phyloP scores from a whole-genome alignment of 352 stramenopile species.

The Pythium biforme region DNA sequence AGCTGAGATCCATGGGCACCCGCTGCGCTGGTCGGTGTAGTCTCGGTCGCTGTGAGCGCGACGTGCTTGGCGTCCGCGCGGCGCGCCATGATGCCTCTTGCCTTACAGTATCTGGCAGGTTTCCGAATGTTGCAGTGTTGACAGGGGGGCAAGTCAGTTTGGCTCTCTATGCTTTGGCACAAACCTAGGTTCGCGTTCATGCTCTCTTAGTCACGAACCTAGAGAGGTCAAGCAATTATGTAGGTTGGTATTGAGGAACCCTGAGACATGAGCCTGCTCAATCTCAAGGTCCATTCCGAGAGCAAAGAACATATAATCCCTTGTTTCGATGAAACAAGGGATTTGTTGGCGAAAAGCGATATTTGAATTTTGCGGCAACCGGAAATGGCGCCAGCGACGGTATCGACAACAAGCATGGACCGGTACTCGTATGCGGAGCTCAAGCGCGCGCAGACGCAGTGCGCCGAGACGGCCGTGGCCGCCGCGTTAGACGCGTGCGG shows the following conservation, averaged over 20 bases:
- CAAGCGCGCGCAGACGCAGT: constrained; percentile 71
- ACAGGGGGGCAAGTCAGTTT: background rate
- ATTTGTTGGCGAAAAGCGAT: background rate
- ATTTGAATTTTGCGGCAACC: constrained; percentile 12
- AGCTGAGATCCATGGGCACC: background rate
- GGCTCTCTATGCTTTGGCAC: background rate
- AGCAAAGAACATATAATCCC: background rate
- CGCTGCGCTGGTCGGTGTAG: background rate
- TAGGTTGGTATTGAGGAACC: no score
- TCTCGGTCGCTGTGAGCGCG: background rate
- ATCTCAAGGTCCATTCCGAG: background rate
- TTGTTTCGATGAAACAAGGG: background rate
- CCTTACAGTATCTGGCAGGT: no score
- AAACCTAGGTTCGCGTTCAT: background rate
- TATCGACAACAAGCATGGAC: constrained; percentile 6
- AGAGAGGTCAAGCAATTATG: no score
- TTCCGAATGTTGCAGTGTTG: constrained; percentile 1
- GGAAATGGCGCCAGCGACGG: constrained; percentile 10
- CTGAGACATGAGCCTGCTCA: background rate
- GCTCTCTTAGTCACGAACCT: background rate
- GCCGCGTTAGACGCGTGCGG: constrained; percentile 52
- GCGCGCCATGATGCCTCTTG: constrained; percentile 7
- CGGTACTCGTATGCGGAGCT: constrained; percentile 79
- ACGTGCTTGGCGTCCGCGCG: constrained; percentile 15
- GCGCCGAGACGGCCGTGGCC: constrained; percentile 49